A percentile compares a stretch with the other conserved stretches of the same genome.
Evolutionary conservation across 2,329 filamentous ascomycete species (phyloP).

Genomic region (Lachnellula willkommii): DNA sequence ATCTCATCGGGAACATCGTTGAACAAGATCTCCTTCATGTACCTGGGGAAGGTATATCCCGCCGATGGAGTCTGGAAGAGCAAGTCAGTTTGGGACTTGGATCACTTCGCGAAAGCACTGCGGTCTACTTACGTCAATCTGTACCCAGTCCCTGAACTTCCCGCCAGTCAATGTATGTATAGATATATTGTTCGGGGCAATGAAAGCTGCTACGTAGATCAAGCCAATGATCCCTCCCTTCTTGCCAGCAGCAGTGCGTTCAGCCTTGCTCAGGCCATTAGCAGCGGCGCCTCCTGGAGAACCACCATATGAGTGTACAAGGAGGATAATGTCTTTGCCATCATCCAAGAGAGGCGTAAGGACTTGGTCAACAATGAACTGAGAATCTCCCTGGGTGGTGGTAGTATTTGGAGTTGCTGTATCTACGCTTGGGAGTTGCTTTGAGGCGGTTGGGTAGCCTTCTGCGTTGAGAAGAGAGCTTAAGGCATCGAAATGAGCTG

Average conservation of each 20-base stretch:
- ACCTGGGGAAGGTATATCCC: neutral
- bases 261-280: slow-evolving; percentile 1
- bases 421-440: neutral
- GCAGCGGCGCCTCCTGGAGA: neutral
- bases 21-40: neutral
- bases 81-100: too few relatives aligned
- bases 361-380: neutral
- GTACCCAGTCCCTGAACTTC: neutral
- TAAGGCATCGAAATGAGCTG: neutral
- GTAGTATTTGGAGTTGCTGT: neutral
- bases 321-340: slow-evolving; percentile 4
- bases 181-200: neutral
- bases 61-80: neutral
- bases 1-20: neutral
- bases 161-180: neutral
- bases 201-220: neutral
- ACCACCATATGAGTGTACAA: slow-evolving; percentile 5
- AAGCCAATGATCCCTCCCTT: slow-evolving; percentile 1
- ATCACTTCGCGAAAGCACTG: too few relatives aligned
- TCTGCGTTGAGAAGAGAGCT: neutral
- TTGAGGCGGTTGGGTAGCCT: neutral
- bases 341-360: neutral
- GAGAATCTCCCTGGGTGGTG: neutral
- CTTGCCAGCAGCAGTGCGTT: neutral
- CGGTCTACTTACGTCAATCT: neutral